Evolutionary conservation across 306 rosid genomes (phyloP).

Genomic region (Urtica urens): DNA sequence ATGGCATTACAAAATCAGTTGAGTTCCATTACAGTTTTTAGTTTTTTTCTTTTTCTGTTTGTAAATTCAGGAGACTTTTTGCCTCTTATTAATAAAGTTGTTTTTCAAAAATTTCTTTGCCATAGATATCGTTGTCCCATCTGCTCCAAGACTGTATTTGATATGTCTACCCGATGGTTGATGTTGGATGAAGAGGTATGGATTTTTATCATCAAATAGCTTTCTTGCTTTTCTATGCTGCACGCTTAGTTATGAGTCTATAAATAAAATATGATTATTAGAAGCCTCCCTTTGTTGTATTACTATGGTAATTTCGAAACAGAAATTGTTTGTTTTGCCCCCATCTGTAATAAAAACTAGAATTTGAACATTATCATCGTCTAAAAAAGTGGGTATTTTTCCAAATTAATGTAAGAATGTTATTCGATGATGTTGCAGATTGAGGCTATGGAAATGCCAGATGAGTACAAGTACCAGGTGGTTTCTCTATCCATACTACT

Average conservation of each 20-base stretch:
- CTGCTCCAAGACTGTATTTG: conserved; percentile 42
- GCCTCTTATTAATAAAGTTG: conserved; percentile 3
- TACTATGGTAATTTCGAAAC: too few species aligned
- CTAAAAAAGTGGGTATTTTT: not conserved
- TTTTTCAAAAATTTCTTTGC: conserved; percentile 15
- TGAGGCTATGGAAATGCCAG: conserved; percentile 23
- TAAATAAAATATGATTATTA: too few species aligned
- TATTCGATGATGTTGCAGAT: conserved; percentile 27
- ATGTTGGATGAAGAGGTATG: conserved; percentile 42
- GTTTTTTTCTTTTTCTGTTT: not conserved
- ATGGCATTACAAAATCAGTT: conserved; percentile 47
- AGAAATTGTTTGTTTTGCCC: too few species aligned
- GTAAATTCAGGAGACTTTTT: not conserved
- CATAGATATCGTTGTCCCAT: conserved; percentile 66
- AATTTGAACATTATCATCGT: too few species aligned
- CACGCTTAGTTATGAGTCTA: not conserved
- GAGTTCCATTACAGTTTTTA: not conserved
- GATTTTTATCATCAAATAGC: not conserved
- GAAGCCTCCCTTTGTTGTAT: too few species aligned
- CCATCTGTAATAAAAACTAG: too few species aligned
- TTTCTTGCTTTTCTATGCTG: not conserved
- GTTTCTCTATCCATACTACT: conserved; percentile 14
- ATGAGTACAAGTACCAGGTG: conserved; percentile 45
- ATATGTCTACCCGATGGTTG: conserved; percentile 40
- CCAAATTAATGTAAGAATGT: not conserved